Evolutionary conservation across 495 filamentous ascomycete species (phyloP).

Genomic region (Talaromyces liani): DNA sequence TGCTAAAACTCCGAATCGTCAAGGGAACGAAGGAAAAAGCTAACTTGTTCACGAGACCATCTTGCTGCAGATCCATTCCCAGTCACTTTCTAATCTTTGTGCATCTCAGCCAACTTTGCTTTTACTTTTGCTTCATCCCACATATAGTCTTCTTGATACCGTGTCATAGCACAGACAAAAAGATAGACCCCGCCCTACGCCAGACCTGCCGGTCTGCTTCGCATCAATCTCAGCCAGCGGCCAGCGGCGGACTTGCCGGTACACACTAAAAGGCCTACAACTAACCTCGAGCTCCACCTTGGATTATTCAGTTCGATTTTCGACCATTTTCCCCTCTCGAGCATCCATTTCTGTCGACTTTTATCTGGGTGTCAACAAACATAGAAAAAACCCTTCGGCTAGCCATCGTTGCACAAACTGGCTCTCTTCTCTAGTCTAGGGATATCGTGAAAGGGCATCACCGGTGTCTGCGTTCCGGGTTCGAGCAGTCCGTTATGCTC

Average conservation of each 20-base stretch:
- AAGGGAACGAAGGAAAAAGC: neutral
- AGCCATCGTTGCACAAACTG: neutral
- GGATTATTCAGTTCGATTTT: neutral
- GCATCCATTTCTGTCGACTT: neutral
- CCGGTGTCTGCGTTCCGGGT: constrained; percentile 34
- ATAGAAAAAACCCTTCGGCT: neutral
- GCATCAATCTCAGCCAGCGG: neutral
- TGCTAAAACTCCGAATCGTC: neutral
- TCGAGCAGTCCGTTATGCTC: constrained; percentile 41
- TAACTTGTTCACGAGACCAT: neutral
- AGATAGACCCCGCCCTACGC: neutral
- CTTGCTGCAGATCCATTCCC: neutral
- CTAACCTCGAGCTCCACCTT: constrained; percentile 1
- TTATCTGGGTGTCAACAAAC: neutral
- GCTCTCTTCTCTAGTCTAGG: constrained; percentile 1
- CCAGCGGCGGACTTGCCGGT: neutral
- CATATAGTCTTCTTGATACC: neutral
- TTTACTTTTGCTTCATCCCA: neutral
- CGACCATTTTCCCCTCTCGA: neutral
- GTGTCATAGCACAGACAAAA: neutral
- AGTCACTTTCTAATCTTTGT: neutral
- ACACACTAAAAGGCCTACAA: neutral
- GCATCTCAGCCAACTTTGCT: neutral
- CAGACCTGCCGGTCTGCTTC: neutral
- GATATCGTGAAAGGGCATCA: constrained; percentile 3